Evolutionary conservation across 805 yeast species (phyloP), one percentile per base, ranked within the genome.

Genomic region (Pachysolen tannophilus): DNA sequence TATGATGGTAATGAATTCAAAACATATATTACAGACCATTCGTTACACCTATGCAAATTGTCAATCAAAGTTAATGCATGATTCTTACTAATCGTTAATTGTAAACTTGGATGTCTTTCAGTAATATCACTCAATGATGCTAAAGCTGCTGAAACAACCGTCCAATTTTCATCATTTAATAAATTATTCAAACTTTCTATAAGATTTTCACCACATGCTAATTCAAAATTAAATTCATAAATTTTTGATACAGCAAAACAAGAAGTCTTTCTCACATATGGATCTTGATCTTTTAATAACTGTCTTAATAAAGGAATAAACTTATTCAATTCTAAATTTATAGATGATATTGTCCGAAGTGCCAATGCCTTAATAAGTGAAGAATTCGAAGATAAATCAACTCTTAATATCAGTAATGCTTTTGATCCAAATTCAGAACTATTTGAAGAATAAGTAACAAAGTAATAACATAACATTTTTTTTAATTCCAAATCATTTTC

Each of bases 11-110:
- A 51, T 0, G 87, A 69, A 37, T 75, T 74, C 36, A 90, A 56
- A 11, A 86, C 63, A 29, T 77, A 69, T 0, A 75, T 64, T 49
- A 81, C 94, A 31, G 77, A 69, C 94, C 95, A 88, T 55, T 80
- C 82, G 43, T 68, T 71, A 46, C 69, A 67, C 53, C 52, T 61
- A 16, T 53, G 45, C 20, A 73, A 44, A 10, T 58, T 51, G 20
- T 58, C 54, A 1, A 69, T 60, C 1, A 76, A 51, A 13, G 58
- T 57, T 20, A 59, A 31, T 1, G 75, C 75, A 37, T 71, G 72
- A 0, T 46, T 44, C 27, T 63, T 62, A 46, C 73, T 80, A 17
- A 83, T 65, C 4, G 70, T 60, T 33, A 84, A 54, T 25, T 67
- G 62, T 44, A 82, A 55, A 8, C 65, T 55, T 3, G 61, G 62